Evolutionary conservation across 805 yeast genomes (phyloP).

Genomic region (Candida namnaoensis): DNA sequence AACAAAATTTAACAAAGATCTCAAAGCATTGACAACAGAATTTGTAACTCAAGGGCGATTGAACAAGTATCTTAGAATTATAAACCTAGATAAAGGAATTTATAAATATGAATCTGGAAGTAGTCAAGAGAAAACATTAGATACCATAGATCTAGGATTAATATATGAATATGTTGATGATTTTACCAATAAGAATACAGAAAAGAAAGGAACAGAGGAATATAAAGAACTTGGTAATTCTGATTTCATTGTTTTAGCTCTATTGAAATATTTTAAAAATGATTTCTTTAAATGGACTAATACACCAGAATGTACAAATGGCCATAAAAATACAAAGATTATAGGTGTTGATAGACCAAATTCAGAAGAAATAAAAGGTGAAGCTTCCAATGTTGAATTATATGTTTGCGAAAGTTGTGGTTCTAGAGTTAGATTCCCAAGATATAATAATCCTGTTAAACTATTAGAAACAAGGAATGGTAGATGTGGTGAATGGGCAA

Average conservation of each 20-base stretch:
- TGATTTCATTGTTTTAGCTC: constrained; percentile 49
- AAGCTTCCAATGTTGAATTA: constrained; percentile 53
- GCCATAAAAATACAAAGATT: constrained; percentile 25
- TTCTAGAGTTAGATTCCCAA: constrained; percentile 49
- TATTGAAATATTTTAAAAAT: constrained; percentile 63
- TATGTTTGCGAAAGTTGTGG: constrained; percentile 53
- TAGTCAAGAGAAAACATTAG: constrained; percentile 37
- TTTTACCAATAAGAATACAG: no score
- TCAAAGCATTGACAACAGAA: background rate
- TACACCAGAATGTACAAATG: constrained; percentile 54
- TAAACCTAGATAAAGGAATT: constrained; percentile 4
- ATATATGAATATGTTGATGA: constrained; percentile 55
- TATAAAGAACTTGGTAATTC: constrained; percentile 29
- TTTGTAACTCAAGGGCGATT: background rate
- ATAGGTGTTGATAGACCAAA: constrained; percentile 35
- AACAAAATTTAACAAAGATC: no score
- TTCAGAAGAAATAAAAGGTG: constrained; percentile 34
- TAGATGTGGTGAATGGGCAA: constrained; percentile 95
- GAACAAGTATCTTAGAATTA: background rate
- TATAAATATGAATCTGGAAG: constrained; percentile 10
- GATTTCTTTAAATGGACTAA: constrained; percentile 83
- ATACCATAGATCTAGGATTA: constrained; percentile 47
- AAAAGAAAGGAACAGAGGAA: constrained; percentile 22
- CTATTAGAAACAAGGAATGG: constrained; percentile 60
- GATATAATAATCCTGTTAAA: constrained; percentile 62